A percentile compares a stretch with the other conserved stretches of the same genome.
Evolutionary conservation across 1,139 yeast genomes (phyloP).

Genomic region (Torulaspora pretoriensis): DNA sequence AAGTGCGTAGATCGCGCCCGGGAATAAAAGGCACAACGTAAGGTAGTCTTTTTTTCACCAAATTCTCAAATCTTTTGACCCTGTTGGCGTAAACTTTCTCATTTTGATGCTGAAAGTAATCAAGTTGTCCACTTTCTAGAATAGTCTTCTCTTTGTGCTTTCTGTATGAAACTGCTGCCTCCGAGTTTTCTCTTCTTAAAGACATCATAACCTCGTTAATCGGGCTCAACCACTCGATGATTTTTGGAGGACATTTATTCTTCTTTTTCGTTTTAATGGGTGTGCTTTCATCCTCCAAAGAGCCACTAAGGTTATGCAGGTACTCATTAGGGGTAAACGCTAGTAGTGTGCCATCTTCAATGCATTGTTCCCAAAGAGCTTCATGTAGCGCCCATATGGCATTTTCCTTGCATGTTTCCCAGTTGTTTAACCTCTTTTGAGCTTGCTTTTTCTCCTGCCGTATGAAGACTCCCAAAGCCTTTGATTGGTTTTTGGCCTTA

Average conservation of each 20-base stretch:
- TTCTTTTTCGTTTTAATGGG: neutral
- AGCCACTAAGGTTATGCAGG: conserved; percentile 3
- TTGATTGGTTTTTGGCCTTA: conserved; percentile 28
- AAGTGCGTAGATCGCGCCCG: conserved; percentile 14
- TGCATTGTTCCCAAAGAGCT: conserved; percentile 32
- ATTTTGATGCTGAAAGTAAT: conserved; percentile 19
- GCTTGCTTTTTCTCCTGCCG: conserved; percentile 20
- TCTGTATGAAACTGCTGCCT: conserved; percentile 14
- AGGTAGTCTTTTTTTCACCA: conserved; percentile 22
- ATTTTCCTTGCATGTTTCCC: conserved; percentile 16
- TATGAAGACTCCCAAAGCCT: conserved; percentile 23
- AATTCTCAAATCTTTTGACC: conserved; percentile 17
- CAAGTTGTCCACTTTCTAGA: conserved; percentile 19
- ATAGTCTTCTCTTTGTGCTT: conserved; percentile 17
- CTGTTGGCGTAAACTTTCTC: conserved; percentile 19
- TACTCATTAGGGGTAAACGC: conserved; percentile 6
- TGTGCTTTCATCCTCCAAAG: conserved; percentile 1
- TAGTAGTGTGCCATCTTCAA: conserved; percentile 13
- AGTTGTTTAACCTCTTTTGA: conserved; percentile 23
- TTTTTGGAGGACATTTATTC: conserved; percentile 1
- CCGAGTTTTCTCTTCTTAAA: conserved; percentile 12
- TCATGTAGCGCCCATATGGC: conserved; percentile 33
- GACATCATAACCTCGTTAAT: conserved; percentile 15
- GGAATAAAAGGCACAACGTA: conserved; percentile 22
- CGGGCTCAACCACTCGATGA: conserved; percentile 26